These are phyloP conservation scores for Citrus australasica DNA, from an alignment of 345 rosid species.

Conservation along the genomic window DNA sequence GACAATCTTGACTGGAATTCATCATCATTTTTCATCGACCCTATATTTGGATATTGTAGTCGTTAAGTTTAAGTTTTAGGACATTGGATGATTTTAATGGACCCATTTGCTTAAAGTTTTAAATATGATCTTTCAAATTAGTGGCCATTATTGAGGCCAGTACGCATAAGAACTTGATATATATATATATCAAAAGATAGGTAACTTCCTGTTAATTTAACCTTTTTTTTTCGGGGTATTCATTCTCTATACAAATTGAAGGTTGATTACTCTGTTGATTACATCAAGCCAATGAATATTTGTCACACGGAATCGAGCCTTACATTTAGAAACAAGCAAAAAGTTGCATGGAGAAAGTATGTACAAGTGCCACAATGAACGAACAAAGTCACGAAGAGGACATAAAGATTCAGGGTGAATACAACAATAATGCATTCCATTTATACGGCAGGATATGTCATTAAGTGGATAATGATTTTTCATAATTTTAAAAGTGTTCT, in stretches of 20 bases:
- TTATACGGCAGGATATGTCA: too few relatives aligned
- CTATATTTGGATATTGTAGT: constrained; percentile 8
- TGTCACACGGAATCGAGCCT: not conserved
- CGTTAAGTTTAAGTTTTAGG: constrained; percentile 16
- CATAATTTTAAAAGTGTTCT: too few relatives aligned
- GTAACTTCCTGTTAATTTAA: too few relatives aligned
- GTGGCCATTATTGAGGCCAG: not conserved
- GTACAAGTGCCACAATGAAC: not conserved
- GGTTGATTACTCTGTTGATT: not conserved
- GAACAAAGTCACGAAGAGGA: not conserved
- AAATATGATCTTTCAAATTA: not conserved
- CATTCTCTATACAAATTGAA: too few relatives aligned
- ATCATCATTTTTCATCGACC: not conserved
- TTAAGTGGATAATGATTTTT: too few relatives aligned
- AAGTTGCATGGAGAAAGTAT: not conserved
- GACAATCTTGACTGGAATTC: constrained; percentile 18
- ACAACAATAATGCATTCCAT: not conserved
- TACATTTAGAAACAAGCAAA: not conserved
- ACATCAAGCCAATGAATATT: not conserved
- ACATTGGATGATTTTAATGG: not conserved
- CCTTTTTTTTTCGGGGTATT: too few relatives aligned
- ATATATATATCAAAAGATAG: not conserved
- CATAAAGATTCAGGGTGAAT: not conserved
- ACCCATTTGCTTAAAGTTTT: constrained; percentile 5
- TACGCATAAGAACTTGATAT: not conserved